Evolutionary conservation across 129 eudicot species (phyloP), one percentile per base, ranked within the genome.

Genomic region (Erigeron canadensis): DNA sequence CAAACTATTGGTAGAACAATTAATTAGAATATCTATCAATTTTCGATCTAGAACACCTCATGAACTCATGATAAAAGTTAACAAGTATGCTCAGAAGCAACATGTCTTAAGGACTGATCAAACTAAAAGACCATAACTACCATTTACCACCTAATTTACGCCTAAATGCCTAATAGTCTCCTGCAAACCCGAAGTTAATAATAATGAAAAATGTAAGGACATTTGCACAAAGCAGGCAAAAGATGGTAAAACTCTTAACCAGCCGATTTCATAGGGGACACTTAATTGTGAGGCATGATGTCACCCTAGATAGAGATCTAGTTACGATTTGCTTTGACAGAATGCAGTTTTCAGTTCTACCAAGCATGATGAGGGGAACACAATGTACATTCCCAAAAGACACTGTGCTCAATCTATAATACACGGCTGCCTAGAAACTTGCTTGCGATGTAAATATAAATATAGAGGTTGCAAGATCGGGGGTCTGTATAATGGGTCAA

Each of bases 71-170:
- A 50, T 37, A 48, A 7, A 16, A 47, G 63, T 19, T 19, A 5
- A 63, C 46, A 62, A 39, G 18, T 63, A 7, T 48, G 70, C 53
- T 17, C 61, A 50, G 40, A 63, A 48, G 51, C 64, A 41, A 41
- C 21, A 1, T 0, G 21, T 18, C 54, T 41, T 21, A 34, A 18
- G 0, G 13, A 71, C 18, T 6, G 12, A 55, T 22, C 12, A 16
- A 55, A 55, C 2, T 1, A 7, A 40, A 19, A 57, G 13, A 57
- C 17, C 67, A 71, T 8, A 17, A 56, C 75, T 56, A 56, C 43
- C 10, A 23, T 19, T 12, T 22, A 41, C 75, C 12, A 41, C 41
- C 65, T 54, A 41, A 56, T 2, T 51, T 41, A 6, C 5, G 43
- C 44, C 42, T 39, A 40, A 63, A 6, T 5, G 43, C 44, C 42